Evolutionary conservation across 768 basidiomycete species (phyloP).

Genomic region (Fistulinella prunicolor): DNA sequence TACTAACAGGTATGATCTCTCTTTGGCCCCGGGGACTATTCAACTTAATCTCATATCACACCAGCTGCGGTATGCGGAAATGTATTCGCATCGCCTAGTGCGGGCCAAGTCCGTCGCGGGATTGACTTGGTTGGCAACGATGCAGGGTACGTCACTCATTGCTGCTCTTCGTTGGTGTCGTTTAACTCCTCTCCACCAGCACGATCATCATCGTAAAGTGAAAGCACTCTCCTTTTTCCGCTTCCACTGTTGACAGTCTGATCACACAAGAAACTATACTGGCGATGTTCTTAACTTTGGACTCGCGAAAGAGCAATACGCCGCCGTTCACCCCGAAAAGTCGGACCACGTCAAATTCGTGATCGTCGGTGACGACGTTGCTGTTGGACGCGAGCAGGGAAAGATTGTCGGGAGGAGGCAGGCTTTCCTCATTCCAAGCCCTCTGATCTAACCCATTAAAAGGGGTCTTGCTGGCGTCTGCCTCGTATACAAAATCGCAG

Average conservation of each 20-base stretch:
- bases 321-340: conserved; percentile 64
- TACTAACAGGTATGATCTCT: conserved; percentile 57
- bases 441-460: neutral
- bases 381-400: conserved; percentile 78
- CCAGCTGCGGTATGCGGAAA: conserved; percentile 81
- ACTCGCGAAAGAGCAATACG: conserved; percentile 81
- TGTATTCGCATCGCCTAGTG: conserved; percentile 88
- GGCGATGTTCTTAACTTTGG: conserved; percentile 93
- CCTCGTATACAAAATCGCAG: conserved; percentile 88
- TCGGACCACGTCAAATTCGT: conserved; percentile 70
- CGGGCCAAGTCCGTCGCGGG: conserved; percentile 76
- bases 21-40: neutral
- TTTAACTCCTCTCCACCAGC: conserved; percentile 34
- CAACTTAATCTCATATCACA: neutral
- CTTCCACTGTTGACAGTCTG: conserved; percentile 5
- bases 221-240: neutral
- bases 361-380: conserved; percentile 87
- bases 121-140: conserved; percentile 74
- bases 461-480: conserved; percentile 83
- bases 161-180: neutral
- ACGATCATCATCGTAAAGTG: conserved; percentile 85
- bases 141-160: conserved; percentile 50
- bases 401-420: conserved; percentile 79
- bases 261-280: conserved; percentile 66
- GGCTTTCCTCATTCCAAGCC: conserved; percentile 13